phyloP scores from a whole-genome alignment of 2,329 filamentous ascomycete genomes.

The Chrysoporthe puriensis region DNA sequence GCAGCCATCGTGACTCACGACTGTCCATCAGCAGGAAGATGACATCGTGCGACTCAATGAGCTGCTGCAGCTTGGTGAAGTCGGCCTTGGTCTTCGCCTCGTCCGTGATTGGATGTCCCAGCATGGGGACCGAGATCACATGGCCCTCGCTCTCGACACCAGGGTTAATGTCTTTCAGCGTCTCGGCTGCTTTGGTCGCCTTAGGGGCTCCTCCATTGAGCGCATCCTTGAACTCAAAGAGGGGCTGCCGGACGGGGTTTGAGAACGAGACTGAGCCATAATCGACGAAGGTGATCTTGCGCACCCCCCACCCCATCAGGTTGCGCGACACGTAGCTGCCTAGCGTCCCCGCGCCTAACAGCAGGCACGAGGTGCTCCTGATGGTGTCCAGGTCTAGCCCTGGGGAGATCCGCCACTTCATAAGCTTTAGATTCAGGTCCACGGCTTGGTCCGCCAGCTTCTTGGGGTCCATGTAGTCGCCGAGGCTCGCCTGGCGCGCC shows the following conservation, averaged over 20 bases:
- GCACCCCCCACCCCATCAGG: conserved; percentile 92
- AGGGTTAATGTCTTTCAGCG: conserved; percentile 84
- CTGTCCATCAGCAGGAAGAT: conserved; percentile 98
- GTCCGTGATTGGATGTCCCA: conserved; percentile 84
- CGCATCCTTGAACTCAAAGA: conserved; percentile 91
- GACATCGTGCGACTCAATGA: conserved; percentile 85
- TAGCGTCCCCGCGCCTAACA: conserved; percentile 90
- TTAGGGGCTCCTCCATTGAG: conserved; percentile 83
- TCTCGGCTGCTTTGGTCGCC: conserved; percentile 77
- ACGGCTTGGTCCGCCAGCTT: conserved; percentile 91
- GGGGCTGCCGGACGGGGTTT: conserved; percentile 91
- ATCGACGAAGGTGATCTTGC: conserved; percentile 94
- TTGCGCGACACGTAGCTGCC: conserved; percentile 93
- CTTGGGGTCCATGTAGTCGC: conserved; percentile 90
- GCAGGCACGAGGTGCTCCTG: conserved; percentile 85
- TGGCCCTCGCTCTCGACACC: conserved; percentile 83
- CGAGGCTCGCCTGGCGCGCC: conserved; percentile 78
- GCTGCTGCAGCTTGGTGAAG: conserved; percentile 71
- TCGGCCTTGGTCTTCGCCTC: conserved; percentile 70
- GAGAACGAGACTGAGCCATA: conserved; percentile 93
- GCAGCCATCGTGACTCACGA: conserved; percentile 90
- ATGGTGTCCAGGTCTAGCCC: conserved; percentile 85
- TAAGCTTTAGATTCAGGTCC: conserved; percentile 94
- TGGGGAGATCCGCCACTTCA: conserved; percentile 97
- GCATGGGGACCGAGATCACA: conserved; percentile 89